Evolutionary conservation across 768 basidiomycete species (phyloP), one percentile per base, ranked within the genome.

Genomic region (Kwoniella mangroviensis): DNA sequence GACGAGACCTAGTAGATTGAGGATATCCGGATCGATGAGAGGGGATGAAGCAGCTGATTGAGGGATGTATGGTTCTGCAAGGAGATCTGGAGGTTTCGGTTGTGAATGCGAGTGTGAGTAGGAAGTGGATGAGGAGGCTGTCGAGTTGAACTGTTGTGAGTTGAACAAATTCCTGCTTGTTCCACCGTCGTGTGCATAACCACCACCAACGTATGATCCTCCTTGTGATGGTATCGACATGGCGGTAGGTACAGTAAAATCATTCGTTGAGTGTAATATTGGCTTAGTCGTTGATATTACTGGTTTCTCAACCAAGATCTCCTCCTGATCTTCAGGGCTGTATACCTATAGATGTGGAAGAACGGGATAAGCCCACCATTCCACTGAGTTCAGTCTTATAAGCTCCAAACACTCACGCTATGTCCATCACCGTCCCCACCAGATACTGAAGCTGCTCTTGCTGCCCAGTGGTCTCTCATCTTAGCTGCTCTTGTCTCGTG

Each of bases 401-500:
- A 34, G 34, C 34, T 34, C 6, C 34, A 34, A 42, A 12, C n/a
- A 60, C 58, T 60, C 41, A 60, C 58, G 21, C 41, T 42, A 6
- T 12, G n/a, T 0, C 41, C 58, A 15, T 60, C 58, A 17, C 42
- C 58, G n/a, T 22, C 58, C 21, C 40, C 42, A 12, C 19, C 58
- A 42, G 58, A 41, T 42, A 60, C 58, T 21, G 58, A 60, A n/a
- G 58, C 58, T 21, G 58, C 58, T 60, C 58, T 60, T 21, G 34
- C 58, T 21, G 58, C 58, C 58, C 58, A 60, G 42, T 60, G 58
- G 21, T 7, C 7, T 42, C 58, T 60, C 58, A 60, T 60, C 58
- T 43, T 60, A 19, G 58, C 58, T 9, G 58, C 41, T 22, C 41
- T 60, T 9, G 58, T 60, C 21, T 60, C 58, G 41, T 41, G 41